Conservation (phyloP, 352 stramenopile genomes). For the Pythium aquatile region DNA sequence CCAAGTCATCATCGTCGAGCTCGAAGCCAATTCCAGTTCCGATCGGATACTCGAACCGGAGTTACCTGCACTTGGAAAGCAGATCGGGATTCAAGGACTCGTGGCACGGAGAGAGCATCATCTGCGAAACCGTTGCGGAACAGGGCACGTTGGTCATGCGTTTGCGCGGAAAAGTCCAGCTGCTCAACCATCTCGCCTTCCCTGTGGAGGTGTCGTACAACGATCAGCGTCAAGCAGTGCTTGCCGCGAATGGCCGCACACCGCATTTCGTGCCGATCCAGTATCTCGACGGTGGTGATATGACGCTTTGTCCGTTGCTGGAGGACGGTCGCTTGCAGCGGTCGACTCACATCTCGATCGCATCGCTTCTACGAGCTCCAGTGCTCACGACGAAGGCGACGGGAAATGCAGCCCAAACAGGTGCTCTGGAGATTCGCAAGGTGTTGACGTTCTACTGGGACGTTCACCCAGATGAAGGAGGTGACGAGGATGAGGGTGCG, state of each 20-base stretch:
- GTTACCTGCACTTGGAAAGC: constrained; percentile 79
- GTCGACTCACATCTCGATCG: constrained; percentile 60
- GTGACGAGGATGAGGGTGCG: constrained; percentile 5
- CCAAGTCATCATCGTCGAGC: constrained; percentile 43
- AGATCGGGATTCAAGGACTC: constrained; percentile 53
- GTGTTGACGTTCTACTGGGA: constrained; percentile 82
- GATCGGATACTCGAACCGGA: constrained; percentile 85
- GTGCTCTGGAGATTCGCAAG: constrained; percentile 56
- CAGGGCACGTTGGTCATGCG: constrained; percentile 81
- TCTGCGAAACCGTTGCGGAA: constrained; percentile 84
- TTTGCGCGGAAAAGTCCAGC: constrained; percentile 73
- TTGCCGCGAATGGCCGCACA: constrained; percentile 41
- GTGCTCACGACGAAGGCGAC: constrained; percentile 22
- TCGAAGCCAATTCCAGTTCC: constrained; percentile 80
- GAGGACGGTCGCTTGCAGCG: constrained; percentile 54
- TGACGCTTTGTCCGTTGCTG: constrained; percentile 73
- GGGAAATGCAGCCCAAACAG: constrained; percentile 31
- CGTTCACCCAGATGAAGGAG: constrained; percentile 39
- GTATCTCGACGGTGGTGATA: constrained; percentile 62
- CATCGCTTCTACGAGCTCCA: constrained; percentile 43
- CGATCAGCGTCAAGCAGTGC: constrained; percentile 47
- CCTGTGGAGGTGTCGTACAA: constrained; percentile 82
- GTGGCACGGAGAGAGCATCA: constrained; percentile 78
- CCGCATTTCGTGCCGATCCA: constrained; percentile 83
- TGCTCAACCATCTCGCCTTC: constrained; percentile 71